Conservation (phyloP, 805 yeast species). For the Candida piceae region DNA sequence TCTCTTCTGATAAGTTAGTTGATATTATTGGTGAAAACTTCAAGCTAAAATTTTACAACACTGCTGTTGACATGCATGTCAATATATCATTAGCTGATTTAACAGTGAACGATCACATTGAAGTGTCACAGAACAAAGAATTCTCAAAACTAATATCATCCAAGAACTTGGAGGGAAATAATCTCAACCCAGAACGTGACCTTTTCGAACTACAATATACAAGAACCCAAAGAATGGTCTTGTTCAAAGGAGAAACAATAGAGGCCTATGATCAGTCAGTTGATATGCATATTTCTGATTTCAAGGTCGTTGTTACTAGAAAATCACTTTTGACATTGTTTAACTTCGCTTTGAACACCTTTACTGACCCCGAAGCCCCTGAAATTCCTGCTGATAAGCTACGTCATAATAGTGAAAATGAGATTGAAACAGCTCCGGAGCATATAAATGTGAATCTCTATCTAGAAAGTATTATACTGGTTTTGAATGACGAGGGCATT, state of each 20-base stretch:
- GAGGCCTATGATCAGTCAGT: constrained; percentile 77
- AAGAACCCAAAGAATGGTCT: constrained; percentile 56
- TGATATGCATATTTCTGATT: constrained; percentile 67
- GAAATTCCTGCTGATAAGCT: constrained; percentile 66
- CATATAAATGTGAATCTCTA: constrained; percentile 64
- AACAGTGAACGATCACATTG: constrained; percentile 70
- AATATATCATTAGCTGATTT: constrained; percentile 61
- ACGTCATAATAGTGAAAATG: constrained; percentile 59
- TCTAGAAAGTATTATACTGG: constrained; percentile 67
- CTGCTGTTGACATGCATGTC: constrained; percentile 57
- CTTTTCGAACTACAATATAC: constrained; percentile 57
- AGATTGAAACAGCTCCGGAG: constrained; percentile 59
- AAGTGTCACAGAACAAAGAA: constrained; percentile 53
- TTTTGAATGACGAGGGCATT: constrained; percentile 77
- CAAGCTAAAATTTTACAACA: constrained; percentile 53
- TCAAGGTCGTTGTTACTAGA: constrained; percentile 69
- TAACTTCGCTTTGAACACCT: constrained; percentile 80
- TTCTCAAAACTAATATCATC: constrained; percentile 70
- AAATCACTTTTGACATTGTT: constrained; percentile 72
- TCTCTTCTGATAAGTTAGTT: constrained; percentile 62
- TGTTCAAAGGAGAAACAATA: constrained; percentile 45
- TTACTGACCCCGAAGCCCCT: constrained; percentile 74
- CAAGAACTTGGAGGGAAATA: constrained; percentile 38
- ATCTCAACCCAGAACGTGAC: constrained; percentile 32
- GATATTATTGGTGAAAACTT: constrained; percentile 69